Evolutionary conservation across 106 monocot species (phyloP).

Genomic region (Apostasia shenzhenica): DNA sequence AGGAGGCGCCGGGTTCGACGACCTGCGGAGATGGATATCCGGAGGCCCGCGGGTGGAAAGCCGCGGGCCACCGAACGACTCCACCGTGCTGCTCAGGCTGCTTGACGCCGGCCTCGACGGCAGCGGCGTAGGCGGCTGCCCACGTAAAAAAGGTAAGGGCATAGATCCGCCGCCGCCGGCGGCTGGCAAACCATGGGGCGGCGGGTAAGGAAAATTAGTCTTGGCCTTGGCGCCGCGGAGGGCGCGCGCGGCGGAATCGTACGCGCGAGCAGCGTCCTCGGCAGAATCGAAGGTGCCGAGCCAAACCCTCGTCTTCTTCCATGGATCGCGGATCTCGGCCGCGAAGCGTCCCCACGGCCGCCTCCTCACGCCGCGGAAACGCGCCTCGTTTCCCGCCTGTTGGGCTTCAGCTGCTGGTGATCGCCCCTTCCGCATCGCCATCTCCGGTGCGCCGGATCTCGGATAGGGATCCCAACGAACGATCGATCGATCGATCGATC

Average conservation of each 20-base stretch:
- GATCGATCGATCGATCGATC: background rate
- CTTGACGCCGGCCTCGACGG: slow-evolving; percentile 20
- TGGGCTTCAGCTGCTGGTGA: background rate
- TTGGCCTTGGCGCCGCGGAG: slow-evolving; percentile 32
- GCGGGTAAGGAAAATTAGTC: slow-evolving; percentile 22
- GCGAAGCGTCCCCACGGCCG: slow-evolving; percentile 39
- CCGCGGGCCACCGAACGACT: slow-evolving; percentile 28
- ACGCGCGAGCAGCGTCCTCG: slow-evolving; percentile 33
- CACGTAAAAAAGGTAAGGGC: background rate
- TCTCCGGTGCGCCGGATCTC: background rate
- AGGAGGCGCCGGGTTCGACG: background rate
- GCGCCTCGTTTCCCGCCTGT: slow-evolving; percentile 1
- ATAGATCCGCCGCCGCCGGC: background rate
- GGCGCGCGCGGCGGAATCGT: slow-evolving; percentile 21
- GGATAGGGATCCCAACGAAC: background rate
- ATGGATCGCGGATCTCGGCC: slow-evolving; percentile 32
- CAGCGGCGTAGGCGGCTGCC: background rate
- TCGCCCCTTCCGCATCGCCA: slow-evolving; percentile 5
- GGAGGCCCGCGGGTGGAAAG: background rate
- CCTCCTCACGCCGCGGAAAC: slow-evolving; percentile 28
- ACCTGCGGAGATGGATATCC: background rate
- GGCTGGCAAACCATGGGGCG: background rate
- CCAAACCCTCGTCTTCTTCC: slow-evolving; percentile 30
- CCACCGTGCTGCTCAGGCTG: slow-evolving; percentile 28
- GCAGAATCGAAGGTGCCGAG: slow-evolving; percentile 35